Evolutionary conservation across 345 rosid species (phyloP).

Genomic region (Brassica cretica): DNA sequence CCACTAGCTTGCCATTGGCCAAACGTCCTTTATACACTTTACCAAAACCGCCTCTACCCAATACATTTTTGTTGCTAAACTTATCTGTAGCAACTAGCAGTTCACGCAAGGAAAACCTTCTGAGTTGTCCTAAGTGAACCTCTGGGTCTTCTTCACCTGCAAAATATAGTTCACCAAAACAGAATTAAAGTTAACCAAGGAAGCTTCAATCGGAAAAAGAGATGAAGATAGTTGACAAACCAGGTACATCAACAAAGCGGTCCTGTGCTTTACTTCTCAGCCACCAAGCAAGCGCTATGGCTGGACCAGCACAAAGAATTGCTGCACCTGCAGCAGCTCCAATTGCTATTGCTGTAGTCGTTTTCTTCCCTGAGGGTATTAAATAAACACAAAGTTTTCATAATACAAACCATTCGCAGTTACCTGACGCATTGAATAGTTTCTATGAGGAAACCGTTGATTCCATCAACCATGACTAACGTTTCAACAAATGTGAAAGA

Average conservation of each 20-base stretch:
- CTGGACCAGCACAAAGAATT: conserved; percentile 76
- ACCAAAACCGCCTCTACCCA: conserved; percentile 92
- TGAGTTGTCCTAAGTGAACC: conserved; percentile 89
- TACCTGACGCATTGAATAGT: not conserved
- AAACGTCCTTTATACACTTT: conserved; percentile 90
- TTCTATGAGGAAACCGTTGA: not conserved
- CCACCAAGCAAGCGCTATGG: conserved; percentile 71
- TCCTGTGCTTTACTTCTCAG: conserved; percentile 67
- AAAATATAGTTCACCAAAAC: conserved; percentile 17
- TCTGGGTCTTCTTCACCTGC: conserved; percentile 94
- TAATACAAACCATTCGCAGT: not conserved
- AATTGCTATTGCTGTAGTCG: conserved; percentile 74
- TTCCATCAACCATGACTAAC: not conserved
- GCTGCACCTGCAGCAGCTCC: conserved; percentile 96
- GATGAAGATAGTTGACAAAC: conserved; percentile 44
- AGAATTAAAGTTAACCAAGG: not conserved
- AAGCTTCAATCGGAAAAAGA: not conserved
- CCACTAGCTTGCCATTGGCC: conserved; percentile 74
- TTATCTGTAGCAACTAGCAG: conserved; percentile 80
- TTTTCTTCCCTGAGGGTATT: conserved; percentile 45
- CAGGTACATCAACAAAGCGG: conserved; percentile 84
- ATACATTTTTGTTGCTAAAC: conserved; percentile 66
- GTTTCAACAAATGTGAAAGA: not conserved
- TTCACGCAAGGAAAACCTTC: conserved; percentile 83
- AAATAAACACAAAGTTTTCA: not conserved